A percentile compares a stretch with the other conserved stretches of the same genome.
Conservation (phyloP, 306 rosid genomes). For the Acmispon strigosus region DNA sequence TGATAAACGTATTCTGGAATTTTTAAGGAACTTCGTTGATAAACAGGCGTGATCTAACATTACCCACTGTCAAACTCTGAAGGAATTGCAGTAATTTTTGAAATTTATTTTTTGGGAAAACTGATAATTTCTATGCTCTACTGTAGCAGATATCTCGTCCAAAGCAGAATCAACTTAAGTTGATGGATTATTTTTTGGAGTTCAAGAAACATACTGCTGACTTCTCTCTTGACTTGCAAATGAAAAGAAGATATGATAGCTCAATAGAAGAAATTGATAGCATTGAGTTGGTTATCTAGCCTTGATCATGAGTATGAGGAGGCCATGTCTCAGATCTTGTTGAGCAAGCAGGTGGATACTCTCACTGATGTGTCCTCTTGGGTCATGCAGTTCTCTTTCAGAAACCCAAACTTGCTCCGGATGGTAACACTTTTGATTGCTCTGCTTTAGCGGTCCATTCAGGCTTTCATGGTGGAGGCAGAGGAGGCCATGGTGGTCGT, state of each 20-base stretch:
- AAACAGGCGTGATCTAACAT: too few species aligned
- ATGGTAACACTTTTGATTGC: too few species aligned
- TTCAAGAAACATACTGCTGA: background rate
- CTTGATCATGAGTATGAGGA: background rate
- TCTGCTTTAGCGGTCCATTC: too few species aligned
- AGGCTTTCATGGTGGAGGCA: too few species aligned
- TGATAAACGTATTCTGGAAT: too few species aligned
- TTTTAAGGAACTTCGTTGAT: too few species aligned
- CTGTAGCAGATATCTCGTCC: background rate
- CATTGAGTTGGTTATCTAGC: background rate
- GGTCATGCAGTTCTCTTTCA: too few species aligned
- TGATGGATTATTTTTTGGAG: background rate
- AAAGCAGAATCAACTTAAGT: background rate
- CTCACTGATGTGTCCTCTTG: background rate
- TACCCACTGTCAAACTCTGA: too few species aligned
- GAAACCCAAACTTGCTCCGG: too few species aligned
- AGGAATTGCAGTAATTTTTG: too few species aligned
- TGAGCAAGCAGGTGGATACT: background rate
- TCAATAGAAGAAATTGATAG: background rate
- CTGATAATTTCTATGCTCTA: background rate
- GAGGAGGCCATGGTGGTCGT: too few species aligned
- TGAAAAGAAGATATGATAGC: background rate
- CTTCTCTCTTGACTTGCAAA: background rate
- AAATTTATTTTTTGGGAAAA: too few species aligned
- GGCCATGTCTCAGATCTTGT: background rate